Evolutionary conservation across 1,284 basidiomycete species (phyloP), one percentile per base, ranked within the genome.

Genomic region (Moesziomyces sp.): DNA sequence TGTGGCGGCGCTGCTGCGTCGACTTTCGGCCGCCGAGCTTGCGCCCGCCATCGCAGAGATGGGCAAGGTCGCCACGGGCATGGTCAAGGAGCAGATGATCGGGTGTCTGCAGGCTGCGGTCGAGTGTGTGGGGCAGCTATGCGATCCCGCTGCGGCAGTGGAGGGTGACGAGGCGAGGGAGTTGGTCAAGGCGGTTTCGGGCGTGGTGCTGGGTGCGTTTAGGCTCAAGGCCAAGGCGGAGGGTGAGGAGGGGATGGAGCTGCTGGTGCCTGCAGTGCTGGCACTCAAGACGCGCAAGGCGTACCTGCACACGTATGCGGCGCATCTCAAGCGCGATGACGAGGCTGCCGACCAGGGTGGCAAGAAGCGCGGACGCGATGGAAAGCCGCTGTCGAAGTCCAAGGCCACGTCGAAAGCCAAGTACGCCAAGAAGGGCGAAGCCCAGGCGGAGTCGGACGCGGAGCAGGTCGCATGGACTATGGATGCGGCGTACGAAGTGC

Each of bases 21-120:
- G 74, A 5, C 66, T 83, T 10, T 21, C 38, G 1, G 18, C 46
- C 0, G 21, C 52, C 5, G 49, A 65, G 18, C 23, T 74, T 11
- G 18, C 19, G 1, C 8, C 23, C 0, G 56, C 51, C 0, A 23
- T 66, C 38, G 49, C 52, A 0, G 66, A 74, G 52, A 59, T 69
- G 58, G 24, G 35, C 44, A 68, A 68, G 46, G 30, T 69, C 9
- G 65, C 60, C 1, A 34, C 54, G 11, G 58, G 58, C 7, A 68
- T 74, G 65, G 71, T 74, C 46, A 68, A 69, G 51, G 65, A 74
- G 42, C 50, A 65, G 38, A 65, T 69, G 71, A 46, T 69, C 8
- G 65, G 65, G 3, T 60, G 61, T 42, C 18, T 74, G 5, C 61
- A 65, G 18, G 71, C 71, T 21, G 26, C 54, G 5, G 61, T 74